Evolutionary conservation across 2,329 filamentous ascomycete genomes (phyloP).

Genomic region (Phialocephala sp.): DNA sequence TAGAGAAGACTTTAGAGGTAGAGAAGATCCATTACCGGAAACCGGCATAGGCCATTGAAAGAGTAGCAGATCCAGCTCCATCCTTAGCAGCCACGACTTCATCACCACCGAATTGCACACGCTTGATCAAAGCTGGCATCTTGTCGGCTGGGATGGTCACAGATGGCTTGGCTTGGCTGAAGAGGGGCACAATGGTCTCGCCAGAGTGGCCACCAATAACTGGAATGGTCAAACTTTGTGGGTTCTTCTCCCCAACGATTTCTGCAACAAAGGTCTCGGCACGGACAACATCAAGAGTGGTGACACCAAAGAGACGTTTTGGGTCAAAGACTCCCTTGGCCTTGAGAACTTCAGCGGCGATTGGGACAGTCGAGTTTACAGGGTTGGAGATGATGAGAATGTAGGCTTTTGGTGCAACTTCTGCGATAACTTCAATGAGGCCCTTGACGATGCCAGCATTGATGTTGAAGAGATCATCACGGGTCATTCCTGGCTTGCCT

Average conservation of each 20-base stretch:
- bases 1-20: slow-evolving; percentile 6
- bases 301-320: slow-evolving; percentile 96
- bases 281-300: slow-evolving; percentile 96
- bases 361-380: slow-evolving; percentile 98
- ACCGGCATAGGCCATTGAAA: slow-evolving; percentile 95
- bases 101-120: slow-evolving; percentile 97
- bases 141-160: slow-evolving; percentile 87
- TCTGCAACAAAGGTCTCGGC: slow-evolving; percentile 95
- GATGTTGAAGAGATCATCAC: slow-evolving; percentile 99
- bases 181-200: slow-evolving; percentile 96
- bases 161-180: slow-evolving; percentile 85
- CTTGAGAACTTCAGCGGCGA: slow-evolving; percentile 97
- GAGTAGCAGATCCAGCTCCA: slow-evolving; percentile 85
- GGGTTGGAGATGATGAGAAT: slow-evolving; percentile 99
- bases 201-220: slow-evolving; percentile 98
- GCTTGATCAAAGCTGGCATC: slow-evolving; percentile 88
- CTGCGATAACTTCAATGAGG: slow-evolving; percentile 84
- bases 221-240: slow-evolving; percentile 82
- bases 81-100: slow-evolving; percentile 97
- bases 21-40: slow-evolving; percentile 68
- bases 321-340: slow-evolving; percentile 90
- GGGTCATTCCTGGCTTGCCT: slow-evolving; percentile 99
- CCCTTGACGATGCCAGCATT: slow-evolving; percentile 98
- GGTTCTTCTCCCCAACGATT: slow-evolving; percentile 81
- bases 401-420: slow-evolving; percentile 90